phyloP scores from a whole-genome alignment of 2,329 filamentous ascomycete genomes.

The Seiridium cupressi region DNA sequence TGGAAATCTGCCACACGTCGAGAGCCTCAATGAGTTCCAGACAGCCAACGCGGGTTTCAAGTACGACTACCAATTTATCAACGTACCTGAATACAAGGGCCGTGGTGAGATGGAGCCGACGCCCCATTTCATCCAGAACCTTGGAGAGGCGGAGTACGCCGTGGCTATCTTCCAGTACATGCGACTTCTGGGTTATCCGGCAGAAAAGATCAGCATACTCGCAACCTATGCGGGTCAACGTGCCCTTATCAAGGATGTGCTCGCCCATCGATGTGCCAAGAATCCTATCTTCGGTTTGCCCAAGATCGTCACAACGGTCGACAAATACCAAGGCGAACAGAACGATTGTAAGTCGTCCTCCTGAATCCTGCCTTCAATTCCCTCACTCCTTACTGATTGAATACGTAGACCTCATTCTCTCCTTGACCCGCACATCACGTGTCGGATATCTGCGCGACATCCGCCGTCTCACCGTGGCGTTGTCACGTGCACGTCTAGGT shows the following conservation, averaged over 20 bases:
- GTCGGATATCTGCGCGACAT: conserved; percentile 94
- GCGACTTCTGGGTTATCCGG: conserved; percentile 90
- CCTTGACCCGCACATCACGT: conserved; percentile 81
- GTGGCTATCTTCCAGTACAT: conserved; percentile 97
- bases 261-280: conserved; percentile 77
- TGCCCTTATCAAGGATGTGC: conserved; percentile 83
- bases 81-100: conserved; percentile 91
- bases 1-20: conserved; percentile 74
- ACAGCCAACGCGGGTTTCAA: conserved; percentile 87
- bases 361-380: not conserved
- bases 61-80: conserved; percentile 95
- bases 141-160: conserved; percentile 95
- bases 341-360: conserved; percentile 80
- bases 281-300: conserved; percentile 87
- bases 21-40: conserved; percentile 67
- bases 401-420: conserved; percentile 81
- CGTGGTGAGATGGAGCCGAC: conserved; percentile 84
- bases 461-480: conserved; percentile 87
- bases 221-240: conserved; percentile 92
- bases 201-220: conserved; percentile 78
- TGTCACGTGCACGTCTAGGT: conserved; percentile 88
- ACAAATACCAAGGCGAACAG: conserved; percentile 99
- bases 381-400: conserved; percentile 9
- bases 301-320: conserved; percentile 87
- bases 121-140: conserved; percentile 93